Conservation (phyloP, 2,329 filamentous ascomycete genomes). For the Penicillium verrucosum region DNA sequence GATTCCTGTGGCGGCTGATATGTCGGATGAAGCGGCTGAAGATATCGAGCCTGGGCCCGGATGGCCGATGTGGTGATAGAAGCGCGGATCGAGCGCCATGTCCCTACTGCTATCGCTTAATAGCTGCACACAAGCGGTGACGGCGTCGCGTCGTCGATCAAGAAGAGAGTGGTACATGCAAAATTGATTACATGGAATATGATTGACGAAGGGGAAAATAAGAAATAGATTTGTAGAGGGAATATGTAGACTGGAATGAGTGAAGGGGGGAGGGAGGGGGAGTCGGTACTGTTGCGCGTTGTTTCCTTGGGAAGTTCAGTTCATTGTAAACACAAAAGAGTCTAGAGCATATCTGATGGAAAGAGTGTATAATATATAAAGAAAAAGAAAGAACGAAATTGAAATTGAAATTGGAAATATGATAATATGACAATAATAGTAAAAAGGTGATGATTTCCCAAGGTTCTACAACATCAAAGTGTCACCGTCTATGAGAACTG, state of each 20-base stretch:
- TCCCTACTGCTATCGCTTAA: conserved; percentile 36
- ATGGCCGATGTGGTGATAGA: conserved; percentile 36
- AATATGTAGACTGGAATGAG: conserved; percentile 10
- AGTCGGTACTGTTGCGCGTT: conserved; percentile 23
- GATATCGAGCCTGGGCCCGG: conserved; percentile 34
- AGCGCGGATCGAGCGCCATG: conserved; percentile 43
- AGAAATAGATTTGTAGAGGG: conserved; percentile 1
- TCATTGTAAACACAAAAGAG: conserved; percentile 1
- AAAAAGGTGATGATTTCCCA: background rate
- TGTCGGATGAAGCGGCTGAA: conserved; percentile 33
- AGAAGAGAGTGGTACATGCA: conserved; percentile 43
- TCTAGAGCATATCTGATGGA: background rate
- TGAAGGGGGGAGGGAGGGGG: conserved; percentile 5
- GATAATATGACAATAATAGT: background rate
- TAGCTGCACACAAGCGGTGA: conserved; percentile 40
- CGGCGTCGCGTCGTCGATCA: conserved; percentile 39
- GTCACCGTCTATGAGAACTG: background rate
- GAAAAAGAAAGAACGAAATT: conserved; percentile 4
- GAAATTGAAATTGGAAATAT: background rate
- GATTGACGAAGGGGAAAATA: conserved; percentile 11
- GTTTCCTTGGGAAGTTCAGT: conserved; percentile 13
- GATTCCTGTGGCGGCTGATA: conserved; percentile 35
- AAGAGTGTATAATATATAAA: background rate
- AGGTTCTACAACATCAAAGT: background rate
- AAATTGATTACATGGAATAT: conserved; percentile 14